These are phyloP conservation scores for Ormosia emarginata DNA, from an alignment of 306 rosid genomes.

Conservation along the genomic window DNA sequence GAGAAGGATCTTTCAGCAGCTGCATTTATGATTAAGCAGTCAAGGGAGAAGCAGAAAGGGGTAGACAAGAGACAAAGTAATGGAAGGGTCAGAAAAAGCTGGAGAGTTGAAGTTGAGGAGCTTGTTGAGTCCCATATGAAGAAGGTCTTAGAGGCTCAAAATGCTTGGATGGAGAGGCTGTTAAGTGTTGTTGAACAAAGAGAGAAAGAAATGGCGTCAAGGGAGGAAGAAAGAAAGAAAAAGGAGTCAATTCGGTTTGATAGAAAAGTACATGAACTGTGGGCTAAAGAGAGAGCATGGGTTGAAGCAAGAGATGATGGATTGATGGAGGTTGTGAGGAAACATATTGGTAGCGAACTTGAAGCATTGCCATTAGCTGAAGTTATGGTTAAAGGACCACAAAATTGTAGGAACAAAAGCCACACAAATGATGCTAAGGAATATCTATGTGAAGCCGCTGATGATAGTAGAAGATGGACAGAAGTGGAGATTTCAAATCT, in stretches of 20 bases:
- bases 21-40: slow-evolving; percentile 34
- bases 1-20: slow-evolving; percentile 46
- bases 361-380: not conserved
- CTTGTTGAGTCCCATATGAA: slow-evolving; percentile 55
- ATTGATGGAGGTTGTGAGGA: slow-evolving; percentile 49
- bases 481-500: slow-evolving; percentile 42
- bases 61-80: not conserved
- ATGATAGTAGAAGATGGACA: slow-evolving; percentile 30
- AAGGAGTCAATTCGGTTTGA: slow-evolving; percentile 46
- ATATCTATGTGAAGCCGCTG: not conserved
- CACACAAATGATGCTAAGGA: not conserved
- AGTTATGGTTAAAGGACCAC: not conserved
- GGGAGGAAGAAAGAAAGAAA: slow-evolving; percentile 62
- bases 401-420: not conserved
- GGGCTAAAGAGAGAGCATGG: slow-evolving; percentile 76
- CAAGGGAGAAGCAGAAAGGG: slow-evolving; percentile 33
- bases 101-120: slow-evolving; percentile 55
- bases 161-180: slow-evolving; percentile 68
- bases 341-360: slow-evolving; percentile 29
- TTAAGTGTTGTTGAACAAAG: slow-evolving; percentile 48
- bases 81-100: slow-evolving; percentile 31
- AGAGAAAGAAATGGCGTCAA: slow-evolving; percentile 46
- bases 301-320: slow-evolving; percentile 62
- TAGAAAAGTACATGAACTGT: slow-evolving; percentile 41
- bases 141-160: slow-evolving; percentile 59